A percentile compares a stretch with the other conserved stretches of the same genome.
Evolutionary conservation across 73 alveolate species (phyloP).

Genomic region (Symbiodinium natans): DNA sequence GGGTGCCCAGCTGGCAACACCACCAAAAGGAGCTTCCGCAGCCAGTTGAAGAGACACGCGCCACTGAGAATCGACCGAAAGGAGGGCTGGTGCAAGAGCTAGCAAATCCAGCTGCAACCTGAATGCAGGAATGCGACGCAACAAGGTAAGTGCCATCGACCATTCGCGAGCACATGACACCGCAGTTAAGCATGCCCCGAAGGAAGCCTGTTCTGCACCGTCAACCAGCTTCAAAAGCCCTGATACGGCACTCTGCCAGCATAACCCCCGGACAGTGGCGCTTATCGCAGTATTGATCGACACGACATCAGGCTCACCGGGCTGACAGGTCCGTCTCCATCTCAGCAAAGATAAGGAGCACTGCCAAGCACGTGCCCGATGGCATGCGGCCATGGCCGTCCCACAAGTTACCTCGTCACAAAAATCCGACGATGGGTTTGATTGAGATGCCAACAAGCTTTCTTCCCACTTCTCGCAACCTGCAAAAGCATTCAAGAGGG

Average conservation of each 20-base stretch:
- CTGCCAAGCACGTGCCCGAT: neutral
- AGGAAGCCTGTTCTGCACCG: neutral
- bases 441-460: neutral
- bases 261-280: neutral
- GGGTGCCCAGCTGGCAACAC: neutral
- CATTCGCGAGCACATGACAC: neutral
- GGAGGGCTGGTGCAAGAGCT: neutral
- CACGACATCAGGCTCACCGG: neutral
- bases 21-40: neutral
- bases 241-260: neutral
- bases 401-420: neutral
- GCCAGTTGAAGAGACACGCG: neutral
- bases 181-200: neutral
- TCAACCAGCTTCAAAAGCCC: neutral
- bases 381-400: neutral
- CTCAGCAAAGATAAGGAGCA: neutral
- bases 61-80: neutral
- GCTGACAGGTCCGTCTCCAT: neutral
- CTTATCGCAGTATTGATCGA: neutral
- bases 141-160: neutral
- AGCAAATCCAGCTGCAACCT: neutral
- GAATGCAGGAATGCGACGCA: neutral
- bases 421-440: too few species aligned
- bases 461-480: neutral
- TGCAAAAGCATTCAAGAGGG: neutral